These are phyloP conservation scores for Pythium phragmiticola DNA, from an alignment of 352 stramenopile genomes.

Conservation along the genomic window DNA sequence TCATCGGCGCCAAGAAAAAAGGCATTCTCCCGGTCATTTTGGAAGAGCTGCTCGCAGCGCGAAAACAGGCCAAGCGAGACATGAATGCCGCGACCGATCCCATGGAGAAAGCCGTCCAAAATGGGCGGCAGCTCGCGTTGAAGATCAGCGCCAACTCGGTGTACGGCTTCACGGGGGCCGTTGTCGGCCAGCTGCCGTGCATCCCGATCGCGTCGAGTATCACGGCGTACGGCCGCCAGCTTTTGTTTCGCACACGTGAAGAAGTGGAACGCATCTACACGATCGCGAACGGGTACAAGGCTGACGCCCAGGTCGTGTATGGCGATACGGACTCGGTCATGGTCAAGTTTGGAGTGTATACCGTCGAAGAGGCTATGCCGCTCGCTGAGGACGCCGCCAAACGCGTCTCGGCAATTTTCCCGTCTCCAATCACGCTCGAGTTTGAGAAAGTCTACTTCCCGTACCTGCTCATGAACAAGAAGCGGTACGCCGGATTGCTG, in stretches of 20 bases:
- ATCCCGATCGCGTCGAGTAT: constrained; percentile 98
- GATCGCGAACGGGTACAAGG: constrained; percentile 89
- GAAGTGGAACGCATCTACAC: constrained; percentile 97
- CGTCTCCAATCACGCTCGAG: constrained; percentile 96
- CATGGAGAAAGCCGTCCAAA: constrained; percentile 99
- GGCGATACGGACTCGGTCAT: constrained; percentile 99
- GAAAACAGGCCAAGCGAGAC: constrained; percentile 98
- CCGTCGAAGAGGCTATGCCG: constrained; percentile 96
- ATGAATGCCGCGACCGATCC: constrained; percentile 99
- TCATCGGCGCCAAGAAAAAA: constrained; percentile 94
- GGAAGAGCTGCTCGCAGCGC: constrained; percentile 95
- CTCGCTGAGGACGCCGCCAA: constrained; percentile 96
- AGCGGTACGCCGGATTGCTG: constrained; percentile 87
- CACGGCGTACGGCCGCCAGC: constrained; percentile 96
- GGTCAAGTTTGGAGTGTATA: constrained; percentile 98
- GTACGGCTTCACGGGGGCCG: constrained; percentile 99
- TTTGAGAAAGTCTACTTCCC: constrained; percentile 99
- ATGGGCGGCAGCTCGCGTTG: constrained; percentile 95
- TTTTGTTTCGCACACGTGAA: constrained; percentile 97
- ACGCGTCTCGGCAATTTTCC: constrained; percentile 96
- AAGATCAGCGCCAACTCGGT: constrained; percentile 99
- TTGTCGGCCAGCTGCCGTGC: constrained; percentile 97
- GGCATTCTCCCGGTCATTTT: constrained; percentile 99
- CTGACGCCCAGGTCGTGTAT: constrained; percentile 98
- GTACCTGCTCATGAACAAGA: constrained; percentile 99